Conservation (phyloP, 73 alveolate genomes). For the Paramecium pentaurelia region DNA sequence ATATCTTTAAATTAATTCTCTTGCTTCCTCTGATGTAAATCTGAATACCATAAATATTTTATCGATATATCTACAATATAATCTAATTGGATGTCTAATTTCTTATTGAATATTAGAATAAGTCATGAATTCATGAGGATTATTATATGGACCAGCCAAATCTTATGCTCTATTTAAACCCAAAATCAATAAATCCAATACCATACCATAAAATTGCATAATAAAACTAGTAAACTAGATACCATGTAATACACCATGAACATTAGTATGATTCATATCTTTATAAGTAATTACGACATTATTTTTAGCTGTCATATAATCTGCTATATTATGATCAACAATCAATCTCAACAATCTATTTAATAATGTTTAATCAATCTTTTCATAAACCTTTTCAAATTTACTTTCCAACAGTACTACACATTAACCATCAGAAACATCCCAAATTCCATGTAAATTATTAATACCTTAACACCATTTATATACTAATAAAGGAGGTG, state of each 20-base stretch:
- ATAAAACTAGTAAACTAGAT: conserved; percentile 97
- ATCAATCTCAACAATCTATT: conserved; percentile 96
- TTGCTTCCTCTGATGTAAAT: conserved; percentile 97
- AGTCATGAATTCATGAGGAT: conserved; percentile 96
- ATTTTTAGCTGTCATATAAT: conserved; percentile 98
- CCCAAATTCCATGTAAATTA: conserved; percentile 99
- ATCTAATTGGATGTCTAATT: conserved; percentile 98
- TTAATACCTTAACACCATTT: conserved; percentile 99
- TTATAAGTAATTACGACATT: conserved; percentile 96
- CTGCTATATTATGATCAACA: conserved; percentile 99
- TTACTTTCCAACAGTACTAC: conserved; percentile 95
- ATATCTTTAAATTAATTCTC: conserved; percentile 98
- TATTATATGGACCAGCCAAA: conserved; percentile 98
- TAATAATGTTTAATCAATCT: conserved; percentile 97
- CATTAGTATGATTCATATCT: conserved; percentile 99
- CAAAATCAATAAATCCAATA: conserved; percentile 95
- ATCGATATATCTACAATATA: conserved; percentile 99
- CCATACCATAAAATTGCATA: conserved; percentile 81
- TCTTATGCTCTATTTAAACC: conserved; percentile 99
- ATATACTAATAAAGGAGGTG: conserved; percentile 99
- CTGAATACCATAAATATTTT: conserved; percentile 95
- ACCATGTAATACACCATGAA: conserved; percentile 98
- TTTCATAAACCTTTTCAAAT: conserved; percentile 96
- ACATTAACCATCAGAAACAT: conserved; percentile 95
- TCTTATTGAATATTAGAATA: conserved; percentile 96